Evolutionary conservation across 176 grass and related monocot species (phyloP), one percentile per base, ranked within the genome.

Genomic region (Oryza longistaminata): DNA sequence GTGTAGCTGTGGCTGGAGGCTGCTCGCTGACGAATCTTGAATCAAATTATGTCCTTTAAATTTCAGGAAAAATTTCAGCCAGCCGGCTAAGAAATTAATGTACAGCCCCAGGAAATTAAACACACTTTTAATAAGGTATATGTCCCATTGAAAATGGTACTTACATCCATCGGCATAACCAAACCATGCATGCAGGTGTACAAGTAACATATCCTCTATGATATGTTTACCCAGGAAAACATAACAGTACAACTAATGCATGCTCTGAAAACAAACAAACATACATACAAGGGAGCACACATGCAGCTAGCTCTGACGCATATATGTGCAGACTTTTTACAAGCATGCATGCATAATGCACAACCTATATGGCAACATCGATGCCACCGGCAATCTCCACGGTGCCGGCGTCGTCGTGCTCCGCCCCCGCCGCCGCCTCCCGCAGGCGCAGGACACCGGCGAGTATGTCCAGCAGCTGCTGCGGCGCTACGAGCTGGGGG

Each of bases 401-500:
- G 21, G 16, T 26, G 48, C 11, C 49, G 21, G 9, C 48, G 29
- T 7, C 46, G 3, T 43, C 29, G 2, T 27, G 3, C 71, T 74
- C 43, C 14, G 14, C 71, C 44, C 0, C 11, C 75, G 1, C 11
- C 26, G 9, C 69, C 58, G 9, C 4, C 3, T 45, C 52, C 7
- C 17, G 40, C 4, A 35, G 69, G 26, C 19, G 53, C 31, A 92
- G 43, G 15, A 91, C 87, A 43, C 40, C 48, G 24, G 93, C 64
- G 22, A 98, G 82, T 45, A 92, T 49, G 13, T 80, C 55, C n/a
- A 81, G 61, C 22, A 98, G 50, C 68, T 67, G 64, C 11, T 61
- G 13, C 0, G 81, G 75, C 17, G 74, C 87, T 52, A 76, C 83
- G 65, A 98, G 91, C 80, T 88, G 89, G 5, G 95, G 95, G 75